phyloP scores from a whole-genome alignment of 2,329 filamentous ascomycete genomes.

The Amphichorda felina region DNA sequence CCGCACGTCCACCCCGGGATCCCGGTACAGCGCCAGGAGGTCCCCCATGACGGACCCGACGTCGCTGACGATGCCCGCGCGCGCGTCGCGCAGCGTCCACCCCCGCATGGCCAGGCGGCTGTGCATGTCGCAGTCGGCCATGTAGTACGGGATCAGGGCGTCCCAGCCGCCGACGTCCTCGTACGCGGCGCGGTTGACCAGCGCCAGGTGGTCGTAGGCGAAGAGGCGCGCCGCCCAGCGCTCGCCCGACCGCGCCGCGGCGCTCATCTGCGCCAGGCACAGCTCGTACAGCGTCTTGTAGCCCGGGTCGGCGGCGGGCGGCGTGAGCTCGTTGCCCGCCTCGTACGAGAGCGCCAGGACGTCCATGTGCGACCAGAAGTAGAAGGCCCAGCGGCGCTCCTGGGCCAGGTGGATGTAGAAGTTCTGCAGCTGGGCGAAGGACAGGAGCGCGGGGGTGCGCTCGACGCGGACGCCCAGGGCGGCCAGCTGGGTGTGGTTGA shows the following conservation, averaged over 20 bases:
- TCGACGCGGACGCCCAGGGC: slow-evolving; percentile 40
- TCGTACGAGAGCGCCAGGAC: slow-evolving; percentile 31
- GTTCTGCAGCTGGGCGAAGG: slow-evolving; percentile 44
- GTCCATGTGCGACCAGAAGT: slow-evolving; percentile 48
- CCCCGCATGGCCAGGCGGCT: slow-evolving; percentile 31
- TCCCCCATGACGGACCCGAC: slow-evolving; percentile 32
- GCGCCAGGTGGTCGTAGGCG: slow-evolving; percentile 43
- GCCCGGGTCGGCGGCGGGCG: slow-evolving; percentile 17
- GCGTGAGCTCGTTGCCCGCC: slow-evolving; percentile 20
- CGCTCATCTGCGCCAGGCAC: slow-evolving; percentile 20
- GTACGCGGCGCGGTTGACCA: slow-evolving; percentile 41
- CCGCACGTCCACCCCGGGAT: no score
- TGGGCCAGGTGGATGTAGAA: slow-evolving; percentile 35
- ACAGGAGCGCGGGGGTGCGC: slow-evolving; percentile 36
- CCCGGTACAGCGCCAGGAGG: slow-evolving; percentile 31
- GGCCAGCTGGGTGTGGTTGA: slow-evolving; percentile 36
- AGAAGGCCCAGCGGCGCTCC: slow-evolving; percentile 29
- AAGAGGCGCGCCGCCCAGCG: slow-evolving; percentile 44
- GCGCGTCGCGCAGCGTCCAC: slow-evolving; percentile 25
- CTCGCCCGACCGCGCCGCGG: slow-evolving; percentile 15
- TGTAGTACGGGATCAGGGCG: slow-evolving; percentile 44
- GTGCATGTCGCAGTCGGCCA: slow-evolving; percentile 45
- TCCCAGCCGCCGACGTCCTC: slow-evolving; percentile 44
- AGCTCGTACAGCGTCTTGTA: slow-evolving; percentile 30
- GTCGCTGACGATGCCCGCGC: slow-evolving; percentile 30